phyloP scores from a whole-genome alignment of 2,329 filamentous ascomycete genomes.

The Cryphonectria nitschkei region DNA sequence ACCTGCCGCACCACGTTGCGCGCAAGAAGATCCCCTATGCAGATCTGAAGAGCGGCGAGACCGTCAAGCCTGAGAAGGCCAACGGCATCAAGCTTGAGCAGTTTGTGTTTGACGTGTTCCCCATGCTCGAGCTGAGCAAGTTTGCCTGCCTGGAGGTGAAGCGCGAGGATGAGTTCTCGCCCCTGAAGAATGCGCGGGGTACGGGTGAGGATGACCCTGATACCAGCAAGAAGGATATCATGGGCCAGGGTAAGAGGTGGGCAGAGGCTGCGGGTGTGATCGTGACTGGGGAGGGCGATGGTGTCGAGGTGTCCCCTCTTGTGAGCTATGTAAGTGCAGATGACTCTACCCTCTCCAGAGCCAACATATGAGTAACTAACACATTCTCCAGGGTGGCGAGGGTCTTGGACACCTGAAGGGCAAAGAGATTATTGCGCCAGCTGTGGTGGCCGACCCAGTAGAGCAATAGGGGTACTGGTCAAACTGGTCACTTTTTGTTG shows the following conservation, averaged over 20 bases:
- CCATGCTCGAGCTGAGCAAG: constrained; percentile 79
- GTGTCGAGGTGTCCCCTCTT: constrained; percentile 88
- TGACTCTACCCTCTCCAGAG: background rate
- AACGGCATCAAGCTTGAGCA: constrained; percentile 99
- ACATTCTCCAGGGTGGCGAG: constrained; percentile 57
- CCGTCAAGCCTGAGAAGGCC: constrained; percentile 88
- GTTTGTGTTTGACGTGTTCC: constrained; percentile 99
- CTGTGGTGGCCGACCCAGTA: constrained; percentile 49
- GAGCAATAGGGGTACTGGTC: constrained; percentile 15
- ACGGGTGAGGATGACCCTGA: constrained; percentile 92
- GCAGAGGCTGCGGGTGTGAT: constrained; percentile 75
- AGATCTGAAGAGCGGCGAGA: constrained; percentile 75
- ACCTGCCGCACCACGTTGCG: constrained; percentile 92
- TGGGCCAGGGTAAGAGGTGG: constrained; percentile 89
- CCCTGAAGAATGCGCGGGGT: constrained; percentile 86
- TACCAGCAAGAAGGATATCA: constrained; percentile 88
- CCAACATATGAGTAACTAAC: constrained; percentile 28
- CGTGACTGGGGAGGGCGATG: constrained; percentile 70
- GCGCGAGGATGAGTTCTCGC: constrained; percentile 97
- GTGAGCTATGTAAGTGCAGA: constrained; percentile 85
- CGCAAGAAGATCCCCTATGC: constrained; percentile 96
- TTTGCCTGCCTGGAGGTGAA: constrained; percentile 96
- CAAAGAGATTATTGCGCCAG: constrained; percentile 56
- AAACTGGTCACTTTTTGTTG: background rate
- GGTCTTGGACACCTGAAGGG: constrained; percentile 61